A percentile compares a stretch with the other conserved stretches of the same genome.
Evolutionary conservation across 1,284 basidiomycete genomes (phyloP).

Genomic region (Phellopilus nigrolimitatus): DNA sequence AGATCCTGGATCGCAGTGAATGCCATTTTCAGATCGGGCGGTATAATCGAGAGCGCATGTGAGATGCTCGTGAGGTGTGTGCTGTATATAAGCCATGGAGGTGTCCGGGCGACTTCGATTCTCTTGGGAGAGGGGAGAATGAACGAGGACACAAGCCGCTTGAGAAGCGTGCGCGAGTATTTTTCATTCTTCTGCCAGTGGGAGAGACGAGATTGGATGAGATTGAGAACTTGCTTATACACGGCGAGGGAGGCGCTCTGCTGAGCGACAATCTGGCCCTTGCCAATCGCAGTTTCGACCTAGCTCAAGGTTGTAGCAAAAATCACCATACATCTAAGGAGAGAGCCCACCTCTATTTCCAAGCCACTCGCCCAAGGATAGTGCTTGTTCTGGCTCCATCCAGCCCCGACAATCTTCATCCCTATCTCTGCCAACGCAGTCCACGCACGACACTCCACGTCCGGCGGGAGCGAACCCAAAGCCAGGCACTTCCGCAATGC

Average conservation of each 20-base stretch:
- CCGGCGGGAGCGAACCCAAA: constrained; percentile 45
- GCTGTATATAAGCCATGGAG: constrained; percentile 48
- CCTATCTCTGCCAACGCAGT: constrained; percentile 62
- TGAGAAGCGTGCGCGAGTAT: constrained; percentile 50
- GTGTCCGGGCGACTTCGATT: constrained; percentile 29
- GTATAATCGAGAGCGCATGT: constrained; percentile 30
- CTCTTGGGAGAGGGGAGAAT: constrained; percentile 24
- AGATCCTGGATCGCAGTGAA: constrained; percentile 41
- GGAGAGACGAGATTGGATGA: constrained; percentile 55
- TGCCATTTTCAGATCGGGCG: constrained; percentile 36
- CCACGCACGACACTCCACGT: constrained; percentile 65
- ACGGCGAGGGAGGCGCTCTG: constrained; percentile 59
- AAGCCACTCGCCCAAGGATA: constrained; percentile 43
- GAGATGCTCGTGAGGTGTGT: constrained; percentile 51
- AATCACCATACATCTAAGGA: not conserved
- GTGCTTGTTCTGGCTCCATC: constrained; percentile 36
- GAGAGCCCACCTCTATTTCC: constrained; percentile 44
- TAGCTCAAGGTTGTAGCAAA: constrained; percentile 22
- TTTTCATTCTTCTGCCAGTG: constrained; percentile 50
- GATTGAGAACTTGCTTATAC: constrained; percentile 52
- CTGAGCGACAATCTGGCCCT: constrained; percentile 54
- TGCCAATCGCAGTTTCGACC: constrained; percentile 48
- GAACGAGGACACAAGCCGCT: constrained; percentile 48
- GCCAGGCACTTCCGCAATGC: constrained; percentile 51
- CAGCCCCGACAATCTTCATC: constrained; percentile 45